Conservation (phyloP, 75 land plant genomes). For the Cunninghamia lanceolata region DNA sequence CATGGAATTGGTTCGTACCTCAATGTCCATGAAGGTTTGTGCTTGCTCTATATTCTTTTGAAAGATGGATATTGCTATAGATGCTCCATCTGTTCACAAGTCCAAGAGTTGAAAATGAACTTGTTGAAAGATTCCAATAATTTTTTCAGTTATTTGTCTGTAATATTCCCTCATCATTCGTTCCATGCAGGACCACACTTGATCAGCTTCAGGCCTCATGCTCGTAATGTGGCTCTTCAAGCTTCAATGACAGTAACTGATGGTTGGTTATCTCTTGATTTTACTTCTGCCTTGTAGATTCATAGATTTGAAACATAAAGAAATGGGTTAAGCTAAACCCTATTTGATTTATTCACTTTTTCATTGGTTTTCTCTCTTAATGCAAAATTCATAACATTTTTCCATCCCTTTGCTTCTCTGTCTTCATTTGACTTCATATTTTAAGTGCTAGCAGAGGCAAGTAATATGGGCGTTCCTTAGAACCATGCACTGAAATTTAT, state of each 20-base stretch:
- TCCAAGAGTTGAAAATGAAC: constrained; percentile 1
- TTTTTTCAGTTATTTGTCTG: not conserved
- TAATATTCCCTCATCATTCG: constrained; percentile 1
- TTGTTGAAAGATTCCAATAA: not conserved
- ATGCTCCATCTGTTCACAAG: not conserved
- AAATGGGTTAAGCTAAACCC: not conserved
- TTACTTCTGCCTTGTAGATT: not conserved
- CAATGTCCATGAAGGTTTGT: constrained; percentile 97
- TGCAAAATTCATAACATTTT: not conserved
- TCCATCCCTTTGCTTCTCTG: not conserved
- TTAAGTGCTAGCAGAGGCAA: not conserved
- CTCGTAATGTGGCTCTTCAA: constrained; percentile 87
- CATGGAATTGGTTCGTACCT: constrained; percentile 97
- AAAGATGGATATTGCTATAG: not conserved
- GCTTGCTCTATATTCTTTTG: not conserved
- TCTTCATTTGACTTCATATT: not conserved
- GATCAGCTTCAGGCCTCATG: constrained; percentile 87
- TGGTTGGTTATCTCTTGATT: constrained; percentile 45
- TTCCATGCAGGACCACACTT: constrained; percentile 78
- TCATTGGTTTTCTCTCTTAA: not conserved
- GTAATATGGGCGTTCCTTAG: not conserved
- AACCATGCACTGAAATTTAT: not conserved
- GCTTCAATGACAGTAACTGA: constrained; percentile 98
- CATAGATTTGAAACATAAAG: not conserved
- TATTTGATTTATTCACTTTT: not conserved